Evolutionary conservation across 192 early-diverging fungal species (phyloP), one percentile per base, ranked within the genome.

Genomic region (Coemansia sp.): DNA sequence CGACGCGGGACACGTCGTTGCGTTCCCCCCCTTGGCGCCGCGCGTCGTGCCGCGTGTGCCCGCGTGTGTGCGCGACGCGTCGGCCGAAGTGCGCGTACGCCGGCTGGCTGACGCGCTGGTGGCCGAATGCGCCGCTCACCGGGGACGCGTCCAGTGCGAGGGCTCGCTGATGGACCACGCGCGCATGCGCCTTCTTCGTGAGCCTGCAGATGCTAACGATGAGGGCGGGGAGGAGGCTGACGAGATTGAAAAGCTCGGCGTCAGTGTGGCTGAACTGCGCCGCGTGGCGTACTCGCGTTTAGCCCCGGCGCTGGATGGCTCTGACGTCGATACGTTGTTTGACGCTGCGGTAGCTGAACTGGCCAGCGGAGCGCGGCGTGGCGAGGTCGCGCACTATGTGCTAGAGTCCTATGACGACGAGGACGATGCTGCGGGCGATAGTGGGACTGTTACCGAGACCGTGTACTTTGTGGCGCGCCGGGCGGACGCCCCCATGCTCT

Each of bases 171-270:
- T 40, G 31, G 55, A 64, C 37, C 58, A 65, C 46, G 73, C 58
- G 40, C 62, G 73, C 23, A 47, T 47, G 40, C 51, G 41, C 31
- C 46, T 58, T n/a, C n/a, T n/a, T n/a, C n/a, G n/a, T n/a, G n/a
- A n/a, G n/a, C n/a, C n/a, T n/a, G n/a, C n/a, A n/a, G n/a, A n/a
- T n/a, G n/a, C n/a, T n/a, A n/a, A n/a, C n/a, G 15, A 5, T n/a
- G n/a, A n/a, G n/a, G n/a, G n/a, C n/a, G n/a, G n/a, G 30, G 72
- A 63, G 47, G 60, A 68, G 41, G 65, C 63, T 3, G 73, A 76
- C 23, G 73, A 68, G 63, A 58, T 76, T 22, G 73, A 76, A 58
- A 60, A 56, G 11, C 51, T 65, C 22, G 77, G 77, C 25, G 34
- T 79, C n/a, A 58, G 53, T 46, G 48, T 66, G 11, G 17, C 40